Evolutionary conservation across 768 basidiomycete genomes (phyloP).

Genomic region (Psilocybe cyanescens): DNA sequence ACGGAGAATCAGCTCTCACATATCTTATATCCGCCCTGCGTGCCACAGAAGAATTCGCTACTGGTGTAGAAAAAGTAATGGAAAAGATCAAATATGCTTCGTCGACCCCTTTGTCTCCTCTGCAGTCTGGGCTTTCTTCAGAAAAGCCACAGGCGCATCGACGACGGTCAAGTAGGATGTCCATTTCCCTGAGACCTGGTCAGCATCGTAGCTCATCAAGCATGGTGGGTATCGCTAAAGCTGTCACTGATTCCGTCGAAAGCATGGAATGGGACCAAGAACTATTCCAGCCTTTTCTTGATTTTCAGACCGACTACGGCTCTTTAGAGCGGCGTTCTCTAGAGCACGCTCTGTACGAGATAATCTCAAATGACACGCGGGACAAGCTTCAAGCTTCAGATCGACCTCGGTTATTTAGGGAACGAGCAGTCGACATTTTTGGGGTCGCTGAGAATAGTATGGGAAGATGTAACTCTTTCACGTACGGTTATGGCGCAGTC

Average conservation of each 20-base stretch:
- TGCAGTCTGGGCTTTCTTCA: constrained; percentile 11
- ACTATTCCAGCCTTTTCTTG: constrained; percentile 92
- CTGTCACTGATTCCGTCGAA: constrained; percentile 30
- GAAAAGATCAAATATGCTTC: constrained; percentile 64
- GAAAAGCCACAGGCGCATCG: constrained; percentile 41
- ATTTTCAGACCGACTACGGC: constrained; percentile 86
- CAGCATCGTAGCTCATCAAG: constrained; percentile 34
- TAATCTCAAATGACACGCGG: constrained; percentile 45
- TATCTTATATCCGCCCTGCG: constrained; percentile 75
- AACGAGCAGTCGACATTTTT: constrained; percentile 77
- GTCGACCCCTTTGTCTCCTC: constrained; percentile 17
- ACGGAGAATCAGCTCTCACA: constrained; percentile 64
- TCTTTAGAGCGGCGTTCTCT: constrained; percentile 76
- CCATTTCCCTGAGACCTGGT: constrained; percentile 61
- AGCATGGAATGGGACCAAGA: constrained; percentile 85
- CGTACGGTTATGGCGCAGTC: constrained; percentile 84
- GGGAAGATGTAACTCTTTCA: constrained; percentile 74
- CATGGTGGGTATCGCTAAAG: constrained; percentile 22
- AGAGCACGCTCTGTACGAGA: constrained; percentile 56
- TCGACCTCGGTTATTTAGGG: constrained; percentile 69
- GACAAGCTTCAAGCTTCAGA: constrained; percentile 45
- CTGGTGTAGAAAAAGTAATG: constrained; percentile 71
- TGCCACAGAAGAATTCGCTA: constrained; percentile 83
- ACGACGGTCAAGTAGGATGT: constrained; percentile 65
- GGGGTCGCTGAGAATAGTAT: constrained; percentile 81